A percentile compares a stretch with the other conserved stretches of the same genome.
These are phyloP conservation scores for Calocera cornea DNA, from an alignment of 768 basidiomycete species.

Conservation along the genomic window DNA sequence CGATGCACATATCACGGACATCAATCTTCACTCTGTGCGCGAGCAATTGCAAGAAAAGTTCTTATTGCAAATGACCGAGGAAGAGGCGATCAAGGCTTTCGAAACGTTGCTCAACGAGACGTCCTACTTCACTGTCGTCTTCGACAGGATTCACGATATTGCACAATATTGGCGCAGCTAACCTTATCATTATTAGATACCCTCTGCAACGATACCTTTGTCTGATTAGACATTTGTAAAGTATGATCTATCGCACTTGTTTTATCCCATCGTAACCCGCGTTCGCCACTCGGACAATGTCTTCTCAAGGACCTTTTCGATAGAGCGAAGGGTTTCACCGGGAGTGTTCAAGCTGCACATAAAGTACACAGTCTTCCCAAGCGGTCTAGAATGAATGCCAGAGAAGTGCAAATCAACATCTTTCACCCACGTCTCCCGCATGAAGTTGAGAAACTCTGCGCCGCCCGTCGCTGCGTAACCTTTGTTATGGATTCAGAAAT, in stretches of 20 bases:
- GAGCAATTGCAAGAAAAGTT: slow-evolving; percentile 95
- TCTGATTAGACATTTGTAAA: not conserved
- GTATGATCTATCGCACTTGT: not conserved
- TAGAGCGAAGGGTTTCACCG: slow-evolving; percentile 8
- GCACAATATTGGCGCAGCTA: slow-evolving; percentile 45
- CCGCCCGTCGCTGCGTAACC: slow-evolving; percentile 52
- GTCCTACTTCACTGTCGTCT: slow-evolving; percentile 79
- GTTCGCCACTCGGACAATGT: not conserved
- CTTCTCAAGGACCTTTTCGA: slow-evolving; percentile 12
- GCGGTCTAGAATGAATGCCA: slow-evolving; percentile 69
- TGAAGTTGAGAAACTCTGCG: slow-evolving; percentile 39
- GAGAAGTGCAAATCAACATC: slow-evolving; percentile 34
- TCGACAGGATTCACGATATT: slow-evolving; percentile 86
- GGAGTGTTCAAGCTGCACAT: slow-evolving; percentile 75
- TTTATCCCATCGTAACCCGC: not conserved
- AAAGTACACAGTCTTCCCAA: slow-evolving; percentile 87
- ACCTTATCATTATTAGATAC: not conserved
- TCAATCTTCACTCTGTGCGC: slow-evolving; percentile 78
- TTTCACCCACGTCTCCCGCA: slow-evolving; percentile 28
- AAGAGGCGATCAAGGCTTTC: slow-evolving; percentile 95
- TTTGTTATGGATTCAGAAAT: too few relatives aligned
- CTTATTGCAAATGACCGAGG: slow-evolving; percentile 82
- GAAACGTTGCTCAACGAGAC: slow-evolving; percentile 88
- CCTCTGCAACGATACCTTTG: not conserved
- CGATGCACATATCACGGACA: slow-evolving; percentile 93